A percentile compares a stretch with the other conserved stretches of the same genome.
phyloP scores from a whole-genome alignment of 2,329 filamentous ascomycete species.

The Aspergillus nomiae region DNA sequence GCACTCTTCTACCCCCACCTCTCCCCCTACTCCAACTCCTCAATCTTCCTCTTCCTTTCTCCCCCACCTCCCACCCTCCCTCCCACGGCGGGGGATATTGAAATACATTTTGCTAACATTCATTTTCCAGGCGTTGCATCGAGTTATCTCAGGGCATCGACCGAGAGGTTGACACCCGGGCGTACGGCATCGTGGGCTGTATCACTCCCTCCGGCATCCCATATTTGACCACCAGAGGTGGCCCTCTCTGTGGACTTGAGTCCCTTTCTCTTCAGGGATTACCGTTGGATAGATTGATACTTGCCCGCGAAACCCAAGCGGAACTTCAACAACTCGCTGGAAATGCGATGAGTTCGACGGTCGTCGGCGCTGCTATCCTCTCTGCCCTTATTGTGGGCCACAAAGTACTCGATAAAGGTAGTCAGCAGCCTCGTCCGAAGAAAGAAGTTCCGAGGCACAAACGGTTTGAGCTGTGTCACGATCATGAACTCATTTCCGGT shows the following conservation, averaged over 20 bases:
- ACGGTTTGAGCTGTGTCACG: slow-evolving; percentile 11
- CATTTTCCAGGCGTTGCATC: slow-evolving; percentile 43
- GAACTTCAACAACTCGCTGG: slow-evolving; percentile 72
- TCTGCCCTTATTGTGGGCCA: slow-evolving; percentile 55
- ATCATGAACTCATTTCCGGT: slow-evolving; percentile 16
- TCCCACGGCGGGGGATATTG: background rate
- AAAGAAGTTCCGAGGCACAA: slow-evolving; percentile 7
- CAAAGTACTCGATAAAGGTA: slow-evolving; percentile 29
- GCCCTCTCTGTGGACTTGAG: slow-evolving; percentile 65
- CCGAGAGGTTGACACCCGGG: slow-evolving; percentile 51
- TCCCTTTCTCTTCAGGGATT: slow-evolving; percentile 68
- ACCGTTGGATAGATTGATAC: slow-evolving; percentile 61
- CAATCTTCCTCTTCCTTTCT: background rate
- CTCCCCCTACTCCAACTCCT: background rate
- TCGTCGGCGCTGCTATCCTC: slow-evolving; percentile 66
- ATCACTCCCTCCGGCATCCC: slow-evolving; percentile 67
- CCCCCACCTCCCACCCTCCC: background rate
- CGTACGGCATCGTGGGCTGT: slow-evolving; percentile 64
- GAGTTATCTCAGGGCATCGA: slow-evolving; percentile 76
- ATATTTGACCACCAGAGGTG: slow-evolving; percentile 62
- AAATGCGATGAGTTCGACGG: slow-evolving; percentile 77
- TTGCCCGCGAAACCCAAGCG: slow-evolving; percentile 63
- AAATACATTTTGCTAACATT: slow-evolving; percentile 1
- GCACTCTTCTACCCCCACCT: slow-evolving; percentile 17
- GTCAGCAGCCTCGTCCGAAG: background rate